Percentiles rank a stretch among this genome's conserved stretches.
Evolutionary conservation across 768 basidiomycete genomes (phyloP).

Genomic region (Leucocoprinus leucothites): DNA sequence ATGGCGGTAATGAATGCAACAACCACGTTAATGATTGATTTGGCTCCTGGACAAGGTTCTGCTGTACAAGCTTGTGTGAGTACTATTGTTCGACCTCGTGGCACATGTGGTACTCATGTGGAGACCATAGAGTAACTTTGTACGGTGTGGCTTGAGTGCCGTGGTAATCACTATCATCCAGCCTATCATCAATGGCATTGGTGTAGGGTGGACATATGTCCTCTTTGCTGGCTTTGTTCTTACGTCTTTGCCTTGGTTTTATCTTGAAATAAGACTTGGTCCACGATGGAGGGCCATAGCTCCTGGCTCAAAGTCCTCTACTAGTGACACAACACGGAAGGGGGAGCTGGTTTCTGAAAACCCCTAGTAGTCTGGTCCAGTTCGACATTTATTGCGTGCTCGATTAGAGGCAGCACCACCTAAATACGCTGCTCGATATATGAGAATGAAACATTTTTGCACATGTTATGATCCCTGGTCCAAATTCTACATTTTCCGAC

Average conservation of each 20-base stretch:
- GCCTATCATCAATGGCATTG: constrained; percentile 54
- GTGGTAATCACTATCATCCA: constrained; percentile 60
- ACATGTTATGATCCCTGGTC: too few species aligned
- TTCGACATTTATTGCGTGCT: too few species aligned
- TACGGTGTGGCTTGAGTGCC: constrained; percentile 64
- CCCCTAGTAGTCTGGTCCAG: too few species aligned
- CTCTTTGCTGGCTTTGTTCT: constrained; percentile 50
- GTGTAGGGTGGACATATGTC: constrained; percentile 68
- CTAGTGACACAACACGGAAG: too few species aligned
- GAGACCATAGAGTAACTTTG: constrained; percentile 57
- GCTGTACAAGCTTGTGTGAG: constrained; percentile 72
- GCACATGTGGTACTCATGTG: neutral
- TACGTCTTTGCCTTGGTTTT: constrained; percentile 46
- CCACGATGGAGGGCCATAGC: constrained; percentile 26
- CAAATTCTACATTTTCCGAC: too few species aligned
- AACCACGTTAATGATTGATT: constrained; percentile 65
- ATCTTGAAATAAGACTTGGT: constrained; percentile 48
- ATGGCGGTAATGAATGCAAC: constrained; percentile 50
- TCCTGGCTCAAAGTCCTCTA: neutral
- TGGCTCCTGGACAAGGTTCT: constrained; percentile 59
- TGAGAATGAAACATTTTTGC: too few species aligned
- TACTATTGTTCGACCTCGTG: constrained; percentile 10
- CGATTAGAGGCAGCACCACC: too few species aligned
- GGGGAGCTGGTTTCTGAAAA: too few species aligned
- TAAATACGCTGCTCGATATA: too few species aligned